These are phyloP conservation scores for Cladophialophora chaetospira DNA, from an alignment of 2,329 filamentous ascomycete species.

Conservation along the genomic window DNA sequence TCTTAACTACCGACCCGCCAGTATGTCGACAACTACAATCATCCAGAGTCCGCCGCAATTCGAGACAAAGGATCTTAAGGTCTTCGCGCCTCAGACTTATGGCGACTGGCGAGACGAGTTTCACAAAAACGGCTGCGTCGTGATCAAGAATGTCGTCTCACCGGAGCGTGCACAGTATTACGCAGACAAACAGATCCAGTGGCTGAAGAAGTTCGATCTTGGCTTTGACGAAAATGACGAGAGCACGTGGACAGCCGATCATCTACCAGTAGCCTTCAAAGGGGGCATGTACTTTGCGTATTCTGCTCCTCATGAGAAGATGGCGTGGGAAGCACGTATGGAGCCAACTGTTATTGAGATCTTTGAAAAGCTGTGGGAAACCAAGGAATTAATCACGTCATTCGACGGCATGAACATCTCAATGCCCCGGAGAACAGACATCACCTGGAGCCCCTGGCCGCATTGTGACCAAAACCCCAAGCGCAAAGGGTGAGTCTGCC, in stretches of 20 bases:
- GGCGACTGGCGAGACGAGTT: conserved; percentile 49
- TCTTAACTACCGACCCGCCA: no score
- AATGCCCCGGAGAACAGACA: conserved; percentile 44
- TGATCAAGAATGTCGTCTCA: conserved; percentile 46
- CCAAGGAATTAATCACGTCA: conserved; percentile 33
- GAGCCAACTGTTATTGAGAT: conserved; percentile 46
- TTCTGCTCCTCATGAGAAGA: conserved; percentile 45
- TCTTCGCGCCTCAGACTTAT: conserved; percentile 28
- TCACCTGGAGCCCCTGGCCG: conserved; percentile 47
- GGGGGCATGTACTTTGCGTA: conserved; percentile 46
- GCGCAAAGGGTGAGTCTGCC: conserved; percentile 41
- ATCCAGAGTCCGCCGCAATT: not conserved
- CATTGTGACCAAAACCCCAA: conserved; percentile 49
- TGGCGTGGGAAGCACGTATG: conserved; percentile 48
- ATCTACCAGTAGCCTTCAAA: conserved; percentile 49
- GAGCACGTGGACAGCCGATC: conserved; percentile 47
- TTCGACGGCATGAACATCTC: conserved; percentile 46
- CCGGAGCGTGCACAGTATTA: conserved; percentile 45
- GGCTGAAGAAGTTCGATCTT: conserved; percentile 46
- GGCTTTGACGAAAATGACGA: conserved; percentile 45
- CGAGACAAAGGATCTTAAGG: not conserved
- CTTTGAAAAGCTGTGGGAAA: conserved; percentile 47
- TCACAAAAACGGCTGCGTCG: conserved; percentile 43
- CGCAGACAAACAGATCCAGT: conserved; percentile 44
- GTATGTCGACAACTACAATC: conserved; percentile 33